Conservation (phyloP, 108 stramenopile genomes). For the Fistulifera pelliculosa region DNA sequence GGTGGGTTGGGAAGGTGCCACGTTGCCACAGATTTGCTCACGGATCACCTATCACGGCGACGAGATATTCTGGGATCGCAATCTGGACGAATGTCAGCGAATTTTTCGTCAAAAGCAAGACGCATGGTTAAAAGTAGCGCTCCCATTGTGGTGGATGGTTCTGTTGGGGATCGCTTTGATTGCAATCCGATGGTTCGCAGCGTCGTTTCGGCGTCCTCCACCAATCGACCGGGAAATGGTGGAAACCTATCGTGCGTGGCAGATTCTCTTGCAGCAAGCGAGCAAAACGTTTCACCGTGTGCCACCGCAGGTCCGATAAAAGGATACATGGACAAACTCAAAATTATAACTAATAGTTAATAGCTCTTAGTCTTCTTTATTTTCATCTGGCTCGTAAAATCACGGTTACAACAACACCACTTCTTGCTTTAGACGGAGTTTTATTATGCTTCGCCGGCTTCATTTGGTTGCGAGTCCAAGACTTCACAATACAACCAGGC, state of each 20-base stretch:
- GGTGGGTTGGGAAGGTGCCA: slow-evolving; percentile 46
- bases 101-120: slow-evolving; percentile 45
- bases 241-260: slow-evolving; percentile 47
- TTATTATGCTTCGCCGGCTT: too few relatives aligned
- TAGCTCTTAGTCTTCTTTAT: too few relatives aligned
- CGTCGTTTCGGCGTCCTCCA: slow-evolving; percentile 13
- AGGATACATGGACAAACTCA: too few relatives aligned
- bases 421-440: too few relatives aligned
- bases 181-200: slow-evolving; percentile 23
- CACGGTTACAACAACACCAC: too few relatives aligned
- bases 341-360: too few relatives aligned
- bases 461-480: not conserved
- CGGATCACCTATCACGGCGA: slow-evolving; percentile 48
- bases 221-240: slow-evolving; percentile 42
- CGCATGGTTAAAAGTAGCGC: slow-evolving; percentile 32
- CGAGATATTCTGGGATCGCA: slow-evolving; percentile 44
- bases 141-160: slow-evolving; percentile 26
- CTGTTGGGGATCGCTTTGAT: slow-evolving; percentile 14
- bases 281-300: not conserved
- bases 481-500: slow-evolving; percentile 5
- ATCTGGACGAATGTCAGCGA: slow-evolving; percentile 42
- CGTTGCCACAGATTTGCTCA: slow-evolving; percentile 36
- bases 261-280: slow-evolving; percentile 26
- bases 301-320: too few relatives aligned
- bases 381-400: too few relatives aligned